Evolutionary conservation across 2,329 filamentous ascomycete species (phyloP).

Genomic region (Sordariomycetes sp.): DNA sequence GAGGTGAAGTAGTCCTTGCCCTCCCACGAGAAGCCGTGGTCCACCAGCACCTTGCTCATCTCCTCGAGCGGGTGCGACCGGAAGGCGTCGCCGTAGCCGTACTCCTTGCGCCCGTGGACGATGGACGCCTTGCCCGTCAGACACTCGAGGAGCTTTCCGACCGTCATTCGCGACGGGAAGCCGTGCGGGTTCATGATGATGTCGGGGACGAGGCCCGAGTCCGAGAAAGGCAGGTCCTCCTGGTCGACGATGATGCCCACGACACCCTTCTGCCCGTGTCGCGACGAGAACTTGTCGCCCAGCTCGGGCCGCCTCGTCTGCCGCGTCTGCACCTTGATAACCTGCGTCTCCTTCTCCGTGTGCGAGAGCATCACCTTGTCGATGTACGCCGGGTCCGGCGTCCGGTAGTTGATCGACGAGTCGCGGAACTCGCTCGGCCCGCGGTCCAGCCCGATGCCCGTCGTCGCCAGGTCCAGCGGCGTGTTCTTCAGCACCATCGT

Average conservation of each 20-base stretch:
- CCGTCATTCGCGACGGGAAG: slow-evolving; percentile 99
- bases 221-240: slow-evolving; percentile 92
- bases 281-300: slow-evolving; percentile 96
- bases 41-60: slow-evolving; percentile 74
- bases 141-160: slow-evolving; percentile 93
- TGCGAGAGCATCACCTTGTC: slow-evolving; percentile 93
- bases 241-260: slow-evolving; percentile 94
- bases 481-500: slow-evolving; percentile 84
- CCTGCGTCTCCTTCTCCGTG: slow-evolving; percentile 71
- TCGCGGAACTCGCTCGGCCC: slow-evolving; percentile 52
- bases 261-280: slow-evolving; percentile 96
- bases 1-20: slow-evolving; percentile 96
- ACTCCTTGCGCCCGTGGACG: slow-evolving; percentile 71
- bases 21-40: slow-evolving; percentile 87
- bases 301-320: slow-evolving; percentile 91
- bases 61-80: slow-evolving; percentile 73
- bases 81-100: slow-evolving; percentile 73
- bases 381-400: slow-evolving; percentile 75
- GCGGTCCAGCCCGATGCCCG: slow-evolving; percentile 55
- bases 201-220: slow-evolving; percentile 82
- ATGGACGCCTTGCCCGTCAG: slow-evolving; percentile 90
- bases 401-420: slow-evolving; percentile 63
- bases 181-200: slow-evolving; percentile 99
- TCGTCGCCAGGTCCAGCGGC: slow-evolving; percentile 64
- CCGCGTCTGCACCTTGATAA: slow-evolving; percentile 92